These are phyloP conservation scores for Cyclostephanos tholiformis DNA, from an alignment of 108 stramenopile species.

Conservation along the genomic window DNA sequence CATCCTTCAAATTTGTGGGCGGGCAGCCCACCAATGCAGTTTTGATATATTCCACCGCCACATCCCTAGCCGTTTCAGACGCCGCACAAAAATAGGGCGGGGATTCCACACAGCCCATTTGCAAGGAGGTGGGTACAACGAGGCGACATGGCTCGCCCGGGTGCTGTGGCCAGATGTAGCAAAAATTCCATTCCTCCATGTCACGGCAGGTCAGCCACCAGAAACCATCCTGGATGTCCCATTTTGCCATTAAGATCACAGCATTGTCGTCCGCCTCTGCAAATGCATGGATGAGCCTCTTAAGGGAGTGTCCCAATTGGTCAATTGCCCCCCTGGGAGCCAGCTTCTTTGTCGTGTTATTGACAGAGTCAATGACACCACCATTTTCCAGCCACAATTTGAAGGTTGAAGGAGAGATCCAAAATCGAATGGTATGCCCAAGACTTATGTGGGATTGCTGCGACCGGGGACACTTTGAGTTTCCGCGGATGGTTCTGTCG, in stretches of 20 bases:
- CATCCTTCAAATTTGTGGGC: neutral
- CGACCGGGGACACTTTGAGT: too few relatives aligned
- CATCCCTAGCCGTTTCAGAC: neutral
- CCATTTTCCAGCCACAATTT: neutral
- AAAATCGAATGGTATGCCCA: neutral
- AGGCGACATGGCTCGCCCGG: neutral
- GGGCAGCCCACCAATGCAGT: neutral
- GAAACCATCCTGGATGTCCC: too few relatives aligned
- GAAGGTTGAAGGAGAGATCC: neutral
- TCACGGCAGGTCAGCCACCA: too few relatives aligned
- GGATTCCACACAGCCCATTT: too few relatives aligned
- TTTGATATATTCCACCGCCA: neutral
- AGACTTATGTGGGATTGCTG: too few relatives aligned
- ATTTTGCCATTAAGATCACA: too few relatives aligned
- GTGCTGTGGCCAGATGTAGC: neutral
- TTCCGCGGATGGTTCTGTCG: too few relatives aligned
- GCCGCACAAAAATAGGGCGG: too few relatives aligned
- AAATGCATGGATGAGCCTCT: constrained; percentile 7
- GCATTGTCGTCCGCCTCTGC: neutral
- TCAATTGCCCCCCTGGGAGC: constrained; percentile 6
- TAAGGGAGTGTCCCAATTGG: neutral
- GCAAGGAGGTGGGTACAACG: too few relatives aligned
- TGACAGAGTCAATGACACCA: neutral
- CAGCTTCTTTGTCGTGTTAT: neutral
- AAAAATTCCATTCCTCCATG: constrained; percentile 6